phyloP scores from a whole-genome alignment of 441 rosid genomes.

The Gossypium davidsonii region DNA sequence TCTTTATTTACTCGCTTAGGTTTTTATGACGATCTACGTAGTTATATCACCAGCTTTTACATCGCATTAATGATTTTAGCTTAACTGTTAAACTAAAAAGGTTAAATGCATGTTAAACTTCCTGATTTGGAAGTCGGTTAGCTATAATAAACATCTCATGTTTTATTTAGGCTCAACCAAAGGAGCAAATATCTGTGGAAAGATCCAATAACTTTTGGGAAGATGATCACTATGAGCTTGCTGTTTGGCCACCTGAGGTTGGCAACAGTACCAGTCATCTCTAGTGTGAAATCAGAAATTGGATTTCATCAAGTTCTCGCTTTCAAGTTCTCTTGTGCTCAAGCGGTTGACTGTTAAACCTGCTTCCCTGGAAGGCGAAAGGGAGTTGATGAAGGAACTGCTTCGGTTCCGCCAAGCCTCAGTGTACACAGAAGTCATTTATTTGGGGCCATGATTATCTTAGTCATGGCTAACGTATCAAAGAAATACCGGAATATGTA shows the following conservation, averaged over 20 bases:
- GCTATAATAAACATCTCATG: slow-evolving; percentile 5
- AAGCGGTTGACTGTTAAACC: slow-evolving; percentile 56
- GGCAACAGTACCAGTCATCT: slow-evolving; percentile 39
- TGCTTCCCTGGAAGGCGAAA: slow-evolving; percentile 33
- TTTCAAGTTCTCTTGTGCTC: slow-evolving; percentile 48
- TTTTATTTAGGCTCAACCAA: slow-evolving; percentile 47
- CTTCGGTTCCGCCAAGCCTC: slow-evolving; percentile 53
- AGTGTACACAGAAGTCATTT: slow-evolving; percentile 40
- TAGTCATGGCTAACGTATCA: background rate
- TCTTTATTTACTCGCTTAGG: background rate
- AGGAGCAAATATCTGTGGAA: slow-evolving; percentile 29
- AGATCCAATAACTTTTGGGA: slow-evolving; percentile 32
- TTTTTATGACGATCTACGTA: background rate
- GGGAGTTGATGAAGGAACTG: slow-evolving; percentile 48
- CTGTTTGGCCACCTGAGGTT: slow-evolving; percentile 41
- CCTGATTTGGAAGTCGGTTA: background rate
- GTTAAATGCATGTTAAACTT: background rate
- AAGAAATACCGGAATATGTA: background rate
- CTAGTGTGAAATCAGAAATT: slow-evolving; percentile 42
- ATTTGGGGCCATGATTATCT: slow-evolving; percentile 34
- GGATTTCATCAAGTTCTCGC: slow-evolving; percentile 49
- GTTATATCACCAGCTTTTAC: background rate
- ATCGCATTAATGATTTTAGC: background rate
- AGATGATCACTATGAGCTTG: slow-evolving; percentile 35
- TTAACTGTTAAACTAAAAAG: background rate